Base-by-base conservation (phyloP, 2,329 filamentous ascomycete genomes). In the Ceratocystiopsis brevicomis region DNA sequence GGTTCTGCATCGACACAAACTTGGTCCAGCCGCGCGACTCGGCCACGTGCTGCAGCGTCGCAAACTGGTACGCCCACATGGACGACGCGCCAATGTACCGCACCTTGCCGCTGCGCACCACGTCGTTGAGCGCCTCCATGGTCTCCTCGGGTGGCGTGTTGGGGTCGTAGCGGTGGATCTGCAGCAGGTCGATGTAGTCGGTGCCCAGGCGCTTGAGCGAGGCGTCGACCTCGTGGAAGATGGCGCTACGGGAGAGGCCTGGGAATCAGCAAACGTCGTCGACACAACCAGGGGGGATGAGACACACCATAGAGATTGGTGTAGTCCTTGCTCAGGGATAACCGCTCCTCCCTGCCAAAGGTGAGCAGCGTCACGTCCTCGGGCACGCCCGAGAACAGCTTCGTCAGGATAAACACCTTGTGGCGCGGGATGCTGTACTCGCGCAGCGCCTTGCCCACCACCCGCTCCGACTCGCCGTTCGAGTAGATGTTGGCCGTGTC, bases 151-250 rank as follows among this genome's bases (percentile, higher is more conserved):
- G 53, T 0, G 67, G 64, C 0, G 62, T 66, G 0, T 57, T 56
- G 0, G 57, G 56, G 48, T 76, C 71, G 42, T 69, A 61, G 8
- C 71, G 62, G 51, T 77, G 72, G 40, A 76, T 68, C 52, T 73
- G 69, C n/a, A 76, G 58, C 3, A 75, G 62, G 53, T 75, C 70
- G 42, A 75, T 69, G 54, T 76, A 49, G 21, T 54, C 53, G 2
- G 66, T 71, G 25, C 64, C 65, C 14, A 78, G 58, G 13, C 73
- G 59, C 44, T 61, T 54, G 12, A 75, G 61, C 41, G 68, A 74
- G 25, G 63, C 68, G 37, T 80, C 66, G 10, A 81, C 76, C 0
- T 73, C 69, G 48, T 75, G 68, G 53, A 81, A 73, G 52, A 81
- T 79, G 45, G 73, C 69, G 50, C 69, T 69, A 30, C 78, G 62